Evolutionary conservation across 2,329 filamentous ascomycete genomes (phyloP).

Genomic region (Fusarium oligoseptatum): DNA sequence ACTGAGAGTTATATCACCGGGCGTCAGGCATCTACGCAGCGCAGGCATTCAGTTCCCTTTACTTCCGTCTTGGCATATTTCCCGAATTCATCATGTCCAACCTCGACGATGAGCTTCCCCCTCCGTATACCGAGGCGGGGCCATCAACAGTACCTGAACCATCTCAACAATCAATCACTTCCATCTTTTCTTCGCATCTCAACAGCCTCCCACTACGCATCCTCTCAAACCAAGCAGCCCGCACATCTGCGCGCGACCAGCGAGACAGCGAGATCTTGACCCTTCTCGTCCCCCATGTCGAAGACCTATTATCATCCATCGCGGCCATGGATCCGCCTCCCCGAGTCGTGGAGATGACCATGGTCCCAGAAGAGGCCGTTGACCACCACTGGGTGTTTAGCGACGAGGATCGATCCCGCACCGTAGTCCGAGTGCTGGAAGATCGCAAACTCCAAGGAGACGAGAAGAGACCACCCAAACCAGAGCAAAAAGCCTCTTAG

Average conservation of each 20-base stretch:
- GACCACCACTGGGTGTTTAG: slow-evolving; percentile 52
- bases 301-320: slow-evolving; percentile 57
- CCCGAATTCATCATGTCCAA: slow-evolving; percentile 30
- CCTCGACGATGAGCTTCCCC: slow-evolving; percentile 39
- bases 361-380: slow-evolving; percentile 60
- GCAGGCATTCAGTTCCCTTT: not conserved
- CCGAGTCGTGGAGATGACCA: slow-evolving; percentile 56
- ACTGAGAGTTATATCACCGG: not conserved
- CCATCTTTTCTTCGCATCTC: slow-evolving; percentile 54
- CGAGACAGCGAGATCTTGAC: slow-evolving; percentile 57
- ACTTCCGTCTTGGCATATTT: slow-evolving; percentile 9
- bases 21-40: slow-evolving; percentile 16
- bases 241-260: slow-evolving; percentile 51
- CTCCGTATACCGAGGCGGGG: slow-evolving; percentile 41
- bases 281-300: slow-evolving; percentile 57
- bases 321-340: slow-evolving; percentile 50
- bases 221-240: slow-evolving; percentile 50
- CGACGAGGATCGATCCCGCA: slow-evolving; percentile 49
- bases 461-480: slow-evolving; percentile 11
- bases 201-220: slow-evolving; percentile 55
- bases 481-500: not conserved
- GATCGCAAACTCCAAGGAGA: slow-evolving; percentile 29
- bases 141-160: slow-evolving; percentile 11
- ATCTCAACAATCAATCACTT: slow-evolving; percentile 33
- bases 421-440: slow-evolving; percentile 49